These are phyloP conservation scores for Saccharomycopsis olivae DNA, from an alignment of 805 yeast genomes.

Conservation along the genomic window DNA sequence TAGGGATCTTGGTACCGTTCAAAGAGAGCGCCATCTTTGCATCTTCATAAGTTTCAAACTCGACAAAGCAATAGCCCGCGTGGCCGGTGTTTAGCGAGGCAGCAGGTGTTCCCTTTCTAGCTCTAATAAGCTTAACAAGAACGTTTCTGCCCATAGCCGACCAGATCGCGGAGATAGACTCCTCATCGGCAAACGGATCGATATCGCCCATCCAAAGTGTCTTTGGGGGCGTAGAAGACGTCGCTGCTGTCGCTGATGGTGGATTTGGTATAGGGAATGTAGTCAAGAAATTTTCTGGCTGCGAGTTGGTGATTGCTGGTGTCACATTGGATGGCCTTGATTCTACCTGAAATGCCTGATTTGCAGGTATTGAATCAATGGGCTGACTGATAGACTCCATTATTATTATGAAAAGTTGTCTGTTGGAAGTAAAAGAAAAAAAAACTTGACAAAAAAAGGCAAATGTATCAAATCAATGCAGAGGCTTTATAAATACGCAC, in stretches of 20 bases:
- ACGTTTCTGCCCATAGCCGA: constrained; percentile 43
- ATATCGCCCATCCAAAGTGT: constrained; percentile 87
- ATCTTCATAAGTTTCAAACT: constrained; percentile 56
- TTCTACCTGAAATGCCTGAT: too few species aligned
- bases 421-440: too few species aligned
- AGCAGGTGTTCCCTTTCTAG: constrained; percentile 30
- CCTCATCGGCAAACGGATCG: constrained; percentile 71
- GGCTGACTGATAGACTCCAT: too few species aligned
- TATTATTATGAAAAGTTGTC: too few species aligned
- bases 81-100: constrained; percentile 28
- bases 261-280: constrained; percentile 36
- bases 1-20: constrained; percentile 58
- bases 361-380: too few species aligned
- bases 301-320: constrained; percentile 14
- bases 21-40: constrained; percentile 59
- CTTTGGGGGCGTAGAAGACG: constrained; percentile 42
- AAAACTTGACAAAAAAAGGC: too few species aligned
- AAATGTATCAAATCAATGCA: too few species aligned
- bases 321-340: background rate
- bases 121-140: constrained; percentile 54
- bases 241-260: constrained; percentile 39
- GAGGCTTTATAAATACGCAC: too few species aligned
- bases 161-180: constrained; percentile 51
- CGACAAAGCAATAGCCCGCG: constrained; percentile 72
- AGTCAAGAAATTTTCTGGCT: constrained; percentile 25